These are phyloP conservation scores for Theileria parva DNA, from an alignment of 169 alveolate genomes.

Conservation along the genomic window DNA sequence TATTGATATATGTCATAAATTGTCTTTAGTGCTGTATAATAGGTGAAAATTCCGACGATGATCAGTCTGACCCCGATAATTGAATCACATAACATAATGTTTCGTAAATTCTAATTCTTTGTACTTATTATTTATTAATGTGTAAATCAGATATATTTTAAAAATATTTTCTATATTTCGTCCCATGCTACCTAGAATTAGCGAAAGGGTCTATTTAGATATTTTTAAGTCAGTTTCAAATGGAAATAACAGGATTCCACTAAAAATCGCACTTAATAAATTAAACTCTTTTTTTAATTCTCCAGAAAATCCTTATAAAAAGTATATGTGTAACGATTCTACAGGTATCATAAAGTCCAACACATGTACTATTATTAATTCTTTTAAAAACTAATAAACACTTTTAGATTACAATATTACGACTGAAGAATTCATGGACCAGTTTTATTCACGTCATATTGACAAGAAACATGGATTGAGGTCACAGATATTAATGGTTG, in stretches of 20 bases:
- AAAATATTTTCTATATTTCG: background rate
- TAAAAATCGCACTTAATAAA: slow-evolving; percentile 40
- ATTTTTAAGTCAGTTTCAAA: slow-evolving; percentile 20
- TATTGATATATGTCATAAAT: background rate
- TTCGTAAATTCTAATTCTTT: background rate
- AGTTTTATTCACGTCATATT: slow-evolving; percentile 55
- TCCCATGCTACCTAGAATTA: slow-evolving; percentile 31
- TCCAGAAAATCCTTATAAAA: slow-evolving; percentile 8
- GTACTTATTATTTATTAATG: background rate
- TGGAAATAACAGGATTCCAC: slow-evolving; percentile 48
- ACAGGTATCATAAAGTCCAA: background rate
- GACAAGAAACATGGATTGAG: slow-evolving; percentile 57
- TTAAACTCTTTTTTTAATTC: slow-evolving; percentile 37
- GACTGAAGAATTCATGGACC: slow-evolving; percentile 53
- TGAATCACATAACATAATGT: background rate
- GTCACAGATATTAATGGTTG: slow-evolving; percentile 61
- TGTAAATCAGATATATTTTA: background rate
- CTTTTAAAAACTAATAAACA: slow-evolving; percentile 5
- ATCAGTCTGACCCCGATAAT: slow-evolving; percentile 24
- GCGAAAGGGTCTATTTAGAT: slow-evolving; percentile 39
- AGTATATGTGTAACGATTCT: slow-evolving; percentile 1
- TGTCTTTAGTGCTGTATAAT: slow-evolving; percentile 43
- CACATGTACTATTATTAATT: background rate
- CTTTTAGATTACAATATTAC: background rate
- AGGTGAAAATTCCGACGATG: slow-evolving; percentile 17